phyloP scores from a whole-genome alignment of 164 flowering plant species.

The grape (Vitis vinifera) region DNA sequence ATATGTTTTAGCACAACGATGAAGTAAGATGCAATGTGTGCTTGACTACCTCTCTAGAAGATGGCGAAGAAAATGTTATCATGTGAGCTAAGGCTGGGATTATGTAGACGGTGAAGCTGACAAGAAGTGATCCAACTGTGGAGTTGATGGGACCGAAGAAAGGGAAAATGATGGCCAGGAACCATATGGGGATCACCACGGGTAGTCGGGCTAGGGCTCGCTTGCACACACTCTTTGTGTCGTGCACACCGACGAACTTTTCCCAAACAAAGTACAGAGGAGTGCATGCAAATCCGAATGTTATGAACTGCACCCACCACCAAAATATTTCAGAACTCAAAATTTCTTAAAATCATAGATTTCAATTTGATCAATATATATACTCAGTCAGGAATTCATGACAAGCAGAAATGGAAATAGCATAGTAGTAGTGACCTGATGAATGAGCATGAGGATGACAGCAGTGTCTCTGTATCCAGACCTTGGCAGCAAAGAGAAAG shows the following conservation, averaged over 20 bases:
- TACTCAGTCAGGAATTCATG: too few species aligned
- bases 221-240: slow-evolving; percentile 58
- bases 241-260: slow-evolving; percentile 55
- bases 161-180: slow-evolving; percentile 69
- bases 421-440: slow-evolving; percentile 43
- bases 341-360: too few species aligned
- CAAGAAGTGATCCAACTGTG: slow-evolving; percentile 73
- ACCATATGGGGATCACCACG: slow-evolving; percentile 76
- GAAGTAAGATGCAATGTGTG: too few species aligned
- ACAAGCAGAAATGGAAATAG: not conserved
- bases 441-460: slow-evolving; percentile 73
- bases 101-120: slow-evolving; percentile 82
- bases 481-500: slow-evolving; percentile 62
- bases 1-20: too few species aligned
- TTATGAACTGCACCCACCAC: slow-evolving; percentile 50
- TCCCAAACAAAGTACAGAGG: slow-evolving; percentile 83
- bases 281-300: slow-evolving; percentile 78
- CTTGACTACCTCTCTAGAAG: slow-evolving; percentile 60
- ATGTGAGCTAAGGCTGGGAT: slow-evolving; percentile 72
- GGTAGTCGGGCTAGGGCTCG: slow-evolving; percentile 64
- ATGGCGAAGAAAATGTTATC: slow-evolving; percentile 56
- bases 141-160: slow-evolving; percentile 84
- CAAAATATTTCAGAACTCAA: too few species aligned
- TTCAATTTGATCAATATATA: too few species aligned
- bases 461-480: slow-evolving; percentile 60